These are phyloP conservation scores for Lepidopterella palustris DNA, from an alignment of 495 filamentous ascomycete species.

Conservation along the genomic window DNA sequence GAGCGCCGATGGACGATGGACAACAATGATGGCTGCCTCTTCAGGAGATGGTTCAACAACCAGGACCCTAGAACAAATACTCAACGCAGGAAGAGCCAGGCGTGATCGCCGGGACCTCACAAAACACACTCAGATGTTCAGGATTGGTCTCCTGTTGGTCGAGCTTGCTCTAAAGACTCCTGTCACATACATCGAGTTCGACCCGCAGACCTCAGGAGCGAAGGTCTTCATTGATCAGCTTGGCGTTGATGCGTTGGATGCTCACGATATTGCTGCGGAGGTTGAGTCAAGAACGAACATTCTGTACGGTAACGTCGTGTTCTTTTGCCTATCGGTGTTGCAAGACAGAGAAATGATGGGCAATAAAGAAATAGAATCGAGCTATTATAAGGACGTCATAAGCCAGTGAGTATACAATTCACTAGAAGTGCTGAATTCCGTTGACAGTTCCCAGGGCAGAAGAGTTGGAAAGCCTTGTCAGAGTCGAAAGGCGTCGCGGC, in stretches of 20 bases:
- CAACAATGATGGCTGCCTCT: slow-evolving; percentile 8
- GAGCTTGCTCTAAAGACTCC: slow-evolving; percentile 13
- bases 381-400: slow-evolving; percentile 11
- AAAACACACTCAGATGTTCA: slow-evolving; percentile 15
- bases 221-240: background rate
- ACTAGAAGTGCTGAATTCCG: background rate
- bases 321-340: slow-evolving; percentile 12
- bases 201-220: background rate
- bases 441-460: background rate
- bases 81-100: background rate
- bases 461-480: background rate
- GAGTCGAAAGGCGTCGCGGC: background rate
- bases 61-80: background rate
- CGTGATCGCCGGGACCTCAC: background rate
- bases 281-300: slow-evolving; percentile 18
- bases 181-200: slow-evolving; percentile 2
- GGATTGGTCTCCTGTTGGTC: slow-evolving; percentile 14
- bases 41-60: slow-evolving; percentile 5
- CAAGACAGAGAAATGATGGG: slow-evolving; percentile 4
- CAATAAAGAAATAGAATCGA: slow-evolving; percentile 5
- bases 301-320: slow-evolving; percentile 11
- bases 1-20: slow-evolving; percentile 8
- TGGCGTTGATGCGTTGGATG: slow-evolving; percentile 1
- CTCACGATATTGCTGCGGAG: slow-evolving; percentile 8
- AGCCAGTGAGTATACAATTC: background rate